Evolutionary conservation across 495 filamentous ascomycete genomes (phyloP).

Genomic region (Durotheca rogersii): DNA sequence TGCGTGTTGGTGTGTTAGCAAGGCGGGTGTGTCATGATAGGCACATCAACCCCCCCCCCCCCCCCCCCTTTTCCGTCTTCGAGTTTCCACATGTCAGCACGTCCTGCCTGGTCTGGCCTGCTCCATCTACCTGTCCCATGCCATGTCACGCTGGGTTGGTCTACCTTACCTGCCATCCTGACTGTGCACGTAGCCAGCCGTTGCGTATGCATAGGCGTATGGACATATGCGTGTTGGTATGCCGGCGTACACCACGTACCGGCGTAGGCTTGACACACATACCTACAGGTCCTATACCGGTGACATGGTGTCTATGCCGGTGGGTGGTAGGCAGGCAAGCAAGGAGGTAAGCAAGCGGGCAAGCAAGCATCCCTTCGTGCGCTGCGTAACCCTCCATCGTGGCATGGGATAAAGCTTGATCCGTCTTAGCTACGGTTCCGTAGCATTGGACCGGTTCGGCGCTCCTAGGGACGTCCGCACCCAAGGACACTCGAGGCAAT

Average conservation of each 20-base stretch:
- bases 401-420: slow-evolving; percentile 32
- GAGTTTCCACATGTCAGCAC: slow-evolving; percentile 6
- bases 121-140: slow-evolving; percentile 10
- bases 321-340: neutral
- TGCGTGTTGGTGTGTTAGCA: neutral
- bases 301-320: neutral
- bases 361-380: neutral
- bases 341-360: neutral
- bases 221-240: too few relatives aligned
- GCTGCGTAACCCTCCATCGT: slow-evolving; percentile 18
- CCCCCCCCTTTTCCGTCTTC: neutral
- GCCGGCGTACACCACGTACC: too few relatives aligned
- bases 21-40: slow-evolving; percentile 26
- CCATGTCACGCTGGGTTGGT: slow-evolving; percentile 9
- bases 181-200: neutral
- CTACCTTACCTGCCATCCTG: slow-evolving; percentile 11
- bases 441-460: slow-evolving; percentile 10
- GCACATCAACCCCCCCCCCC: too few relatives aligned
- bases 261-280: too few relatives aligned
- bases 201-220: neutral
- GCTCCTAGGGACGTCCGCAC: neutral
- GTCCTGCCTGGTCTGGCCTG: slow-evolving; percentile 6
- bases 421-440: slow-evolving; percentile 28
- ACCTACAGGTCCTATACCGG: slow-evolving; percentile 25
- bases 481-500: too few relatives aligned